Evolutionary conservation across 2,329 filamentous ascomycete species (phyloP), one percentile per base, ranked within the genome.

Genomic region (Ceratocystis eucalypticola): DNA sequence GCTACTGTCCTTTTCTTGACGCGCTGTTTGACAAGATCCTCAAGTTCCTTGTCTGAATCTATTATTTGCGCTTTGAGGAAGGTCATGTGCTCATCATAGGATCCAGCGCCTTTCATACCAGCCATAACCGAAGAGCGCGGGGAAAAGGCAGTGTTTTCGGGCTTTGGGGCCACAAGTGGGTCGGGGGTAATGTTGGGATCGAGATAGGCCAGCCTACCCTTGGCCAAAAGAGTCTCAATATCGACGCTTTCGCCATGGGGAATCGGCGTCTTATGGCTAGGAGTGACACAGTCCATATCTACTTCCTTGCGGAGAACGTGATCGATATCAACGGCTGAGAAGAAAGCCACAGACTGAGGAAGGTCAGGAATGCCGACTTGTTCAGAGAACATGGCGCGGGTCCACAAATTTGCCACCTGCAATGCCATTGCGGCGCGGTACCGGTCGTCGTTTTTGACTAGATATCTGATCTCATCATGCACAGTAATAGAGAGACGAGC

Each of bases 231-330:
- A n/a, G 86, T 76, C 2, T 76, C 73, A 65, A 99, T 96, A 73
- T 96, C 92, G 7, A 99, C 75, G 68, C 85, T 91, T 76, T 97
- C 92, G 45, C 95, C 94, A 1, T 86, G 88, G 0, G 89, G 82
- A 53, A 99, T 97, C 37, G 87, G 80, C 0, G 82, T 80, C 0
- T 83, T 82, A 74, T 99, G 89, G 55, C 88, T 94, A 0, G 94
- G 94, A 0, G 94, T 99, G 55, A 97, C 77, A 74, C 94, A 99
- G 72, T 96, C 89, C 90, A 99, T 96, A 74, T 99, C 88, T 3
- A 99, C 95, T 75, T 99, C 94, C 74, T 99, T 99, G 64, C 94
- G 84, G n/a, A 99, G 80, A 2, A 99, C 92, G 71, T 91, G 87
- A 73, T 99, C 94, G 70, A 99, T 89, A 73, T 99, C 94, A 5